Base-by-base conservation (phyloP, 768 basidiomycete genomes). In the Agaricus subrufescens region DNA sequence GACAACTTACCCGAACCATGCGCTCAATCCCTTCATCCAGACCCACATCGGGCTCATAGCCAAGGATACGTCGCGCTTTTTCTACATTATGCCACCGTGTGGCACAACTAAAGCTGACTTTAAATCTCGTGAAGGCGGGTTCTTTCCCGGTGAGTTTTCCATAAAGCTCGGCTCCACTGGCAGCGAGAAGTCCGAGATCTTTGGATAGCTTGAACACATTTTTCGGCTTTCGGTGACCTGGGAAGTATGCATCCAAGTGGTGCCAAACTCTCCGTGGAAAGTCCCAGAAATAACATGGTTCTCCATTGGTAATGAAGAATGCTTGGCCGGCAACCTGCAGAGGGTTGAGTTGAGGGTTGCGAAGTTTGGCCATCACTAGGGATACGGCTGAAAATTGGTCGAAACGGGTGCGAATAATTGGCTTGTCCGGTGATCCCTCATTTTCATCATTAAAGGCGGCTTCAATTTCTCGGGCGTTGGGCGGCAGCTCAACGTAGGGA, bases 271-370 rank as follows among this genome's bases (percentile, higher is more conserved):
- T 71, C 5, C 92, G 81, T 30, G 86, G 78, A 65, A 96, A 86
- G 72, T 97, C 94, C 96, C 96, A 99, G 75, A 98, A 98, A 71
- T 92, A 91, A 54, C 86, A 79, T 2, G 95, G 96, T 67, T 98
- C 95, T 59, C 94, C 94, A 66, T 98, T 98, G 55, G 94, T 95
- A 71, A 99, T 91, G 79, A 94, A 96, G 76, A 94, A 99, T 3
- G 73, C 91, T 68, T 98, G 91, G 0, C 96, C 96, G 4, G 93
- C 94, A 52, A 98, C 91, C 61, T 86, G 80, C 8, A 94, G 76
- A 7, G 86, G 84, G 50, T 80, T 79, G 0, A 68, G 68, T 5
- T 78, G 73, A 40, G 76, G 73, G 46, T 72, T 61, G 26, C 64
- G 60, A 15, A 81, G 61, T 61, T 82, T 81, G 27, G 79, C 72